A percentile compares a stretch with the other conserved stretches of the same genome.
Conservation (phyloP, 169 alveolate species). For the Eimeria praecox region DNA sequence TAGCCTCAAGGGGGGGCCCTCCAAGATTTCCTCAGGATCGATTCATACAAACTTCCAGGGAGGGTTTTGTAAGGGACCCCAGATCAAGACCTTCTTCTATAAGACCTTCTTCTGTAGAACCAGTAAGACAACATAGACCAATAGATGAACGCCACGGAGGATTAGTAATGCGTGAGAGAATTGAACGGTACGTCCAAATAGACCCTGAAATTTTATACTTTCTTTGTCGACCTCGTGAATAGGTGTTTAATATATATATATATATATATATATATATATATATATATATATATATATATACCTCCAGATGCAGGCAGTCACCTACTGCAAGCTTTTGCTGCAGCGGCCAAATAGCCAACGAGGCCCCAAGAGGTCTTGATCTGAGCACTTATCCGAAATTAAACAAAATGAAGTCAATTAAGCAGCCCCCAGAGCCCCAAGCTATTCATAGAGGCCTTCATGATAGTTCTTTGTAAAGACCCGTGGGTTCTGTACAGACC, state of each 20-base stretch:
- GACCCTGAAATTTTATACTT: not conserved
- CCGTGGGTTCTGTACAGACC: too few relatives aligned
- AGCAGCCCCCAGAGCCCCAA: too few relatives aligned
- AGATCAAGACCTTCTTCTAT: not conserved
- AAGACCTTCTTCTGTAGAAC: too few relatives aligned
- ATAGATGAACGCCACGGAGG: not conserved
- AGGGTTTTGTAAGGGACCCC: not conserved
- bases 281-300: too few relatives aligned
- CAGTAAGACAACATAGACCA: not conserved
- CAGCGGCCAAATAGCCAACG: not conserved
- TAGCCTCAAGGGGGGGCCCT: conserved; percentile 6
- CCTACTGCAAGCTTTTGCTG: not conserved
- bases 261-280: too few relatives aligned
- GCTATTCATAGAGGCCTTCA: too few relatives aligned
- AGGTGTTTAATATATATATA: not conserved
- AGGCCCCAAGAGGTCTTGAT: not conserved
- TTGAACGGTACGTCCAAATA: not conserved
- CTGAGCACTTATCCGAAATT: too few relatives aligned
- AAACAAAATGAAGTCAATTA: not conserved
- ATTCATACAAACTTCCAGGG: not conserved
- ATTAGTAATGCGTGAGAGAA: not conserved
- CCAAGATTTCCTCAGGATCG: not conserved
- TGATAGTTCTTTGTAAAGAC: too few relatives aligned
- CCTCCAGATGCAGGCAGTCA: too few relatives aligned
- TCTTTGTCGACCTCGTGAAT: not conserved